Evolutionary conservation across 106 monocot species (phyloP).

Genomic region (Dioscorea dumetorum): DNA sequence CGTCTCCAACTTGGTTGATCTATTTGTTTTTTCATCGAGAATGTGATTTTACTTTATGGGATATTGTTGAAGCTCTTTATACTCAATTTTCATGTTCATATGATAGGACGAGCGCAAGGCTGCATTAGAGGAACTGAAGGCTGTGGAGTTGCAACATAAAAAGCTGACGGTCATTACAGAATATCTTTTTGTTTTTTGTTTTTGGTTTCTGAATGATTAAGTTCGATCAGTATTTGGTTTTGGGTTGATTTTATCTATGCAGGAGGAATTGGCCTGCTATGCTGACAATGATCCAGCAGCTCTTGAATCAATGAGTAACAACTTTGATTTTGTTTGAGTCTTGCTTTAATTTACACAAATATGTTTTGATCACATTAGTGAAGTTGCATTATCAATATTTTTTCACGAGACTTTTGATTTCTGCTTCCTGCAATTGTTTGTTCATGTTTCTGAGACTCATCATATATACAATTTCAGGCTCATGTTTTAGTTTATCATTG

Average conservation of each 20-base stretch:
- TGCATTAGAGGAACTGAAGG: constrained; percentile 75
- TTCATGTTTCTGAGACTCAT: not conserved
- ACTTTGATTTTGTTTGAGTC: not conserved
- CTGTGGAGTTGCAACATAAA: constrained; percentile 63
- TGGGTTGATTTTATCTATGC: constrained; percentile 9
- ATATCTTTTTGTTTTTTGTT: not conserved
- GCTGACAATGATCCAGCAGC: constrained; percentile 96
- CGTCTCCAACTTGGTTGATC: not conserved
- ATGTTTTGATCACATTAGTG: no score
- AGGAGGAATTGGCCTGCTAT: constrained; percentile 77
- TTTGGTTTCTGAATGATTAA: not conserved
- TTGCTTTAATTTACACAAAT: no score
- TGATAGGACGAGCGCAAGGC: constrained; percentile 74
- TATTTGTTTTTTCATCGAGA: no score
- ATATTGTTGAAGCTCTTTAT: no score
- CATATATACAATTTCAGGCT: not conserved
- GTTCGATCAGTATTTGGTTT: not conserved
- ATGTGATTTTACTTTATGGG: no score
- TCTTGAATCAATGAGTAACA: constrained; percentile 79
- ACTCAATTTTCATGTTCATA: not conserved
- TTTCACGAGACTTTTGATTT: no score
- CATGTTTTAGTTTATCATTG: no score
- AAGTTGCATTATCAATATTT: no score
- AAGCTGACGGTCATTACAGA: constrained; percentile 52
- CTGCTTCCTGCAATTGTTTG: not conserved